Evolutionary conservation across 2,329 filamentous ascomycete genomes (phyloP).

Genomic region (Aspergillus sp.): DNA sequence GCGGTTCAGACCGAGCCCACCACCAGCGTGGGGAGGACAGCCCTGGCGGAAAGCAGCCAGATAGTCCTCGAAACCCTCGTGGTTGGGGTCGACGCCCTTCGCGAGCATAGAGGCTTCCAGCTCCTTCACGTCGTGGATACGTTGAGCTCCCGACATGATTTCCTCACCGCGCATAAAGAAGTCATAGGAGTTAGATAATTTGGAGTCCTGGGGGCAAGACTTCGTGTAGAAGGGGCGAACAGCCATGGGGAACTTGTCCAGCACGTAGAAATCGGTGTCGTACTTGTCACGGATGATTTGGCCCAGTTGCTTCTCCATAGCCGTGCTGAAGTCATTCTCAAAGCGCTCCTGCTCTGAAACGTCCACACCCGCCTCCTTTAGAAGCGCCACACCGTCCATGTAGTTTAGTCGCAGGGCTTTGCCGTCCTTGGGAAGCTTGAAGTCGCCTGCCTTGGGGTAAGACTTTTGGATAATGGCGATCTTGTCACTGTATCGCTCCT

Average conservation of each 20-base stretch:
- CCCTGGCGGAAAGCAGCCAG: slow-evolving; percentile 64
- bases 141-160: slow-evolving; percentile 67
- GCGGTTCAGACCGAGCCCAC: slow-evolving; percentile 64
- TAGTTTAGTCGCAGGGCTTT: slow-evolving; percentile 51
- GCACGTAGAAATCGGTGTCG: slow-evolving; percentile 91
- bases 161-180: slow-evolving; percentile 72
- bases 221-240: slow-evolving; percentile 93
- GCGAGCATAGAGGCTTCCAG: slow-evolving; percentile 58
- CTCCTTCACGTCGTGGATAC: slow-evolving; percentile 62
- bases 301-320: slow-evolving; percentile 69
- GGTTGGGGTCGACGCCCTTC: slow-evolving; percentile 60
- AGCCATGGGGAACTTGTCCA: slow-evolving; percentile 91
- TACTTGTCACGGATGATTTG: slow-evolving; percentile 83
- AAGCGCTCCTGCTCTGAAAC: slow-evolving; percentile 50
- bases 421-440: slow-evolving; percentile 50
- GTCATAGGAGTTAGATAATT: slow-evolving; percentile 67
- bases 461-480: slow-evolving; percentile 49
- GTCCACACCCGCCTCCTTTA: slow-evolving; percentile 52
- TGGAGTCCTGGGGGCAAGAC: slow-evolving; percentile 66
- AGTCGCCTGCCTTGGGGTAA: slow-evolving; percentile 52
- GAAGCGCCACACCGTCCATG: slow-evolving; percentile 48
- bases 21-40: slow-evolving; percentile 64
- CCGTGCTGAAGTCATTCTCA: slow-evolving; percentile 48
- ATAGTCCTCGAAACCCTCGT: slow-evolving; percentile 63
- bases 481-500: slow-evolving; percentile 45